Percentiles rank a stretch among this genome's conserved stretches.
phyloP scores from a whole-genome alignment of 129 eudicot genomes.

The Glebionis coronaria region DNA sequence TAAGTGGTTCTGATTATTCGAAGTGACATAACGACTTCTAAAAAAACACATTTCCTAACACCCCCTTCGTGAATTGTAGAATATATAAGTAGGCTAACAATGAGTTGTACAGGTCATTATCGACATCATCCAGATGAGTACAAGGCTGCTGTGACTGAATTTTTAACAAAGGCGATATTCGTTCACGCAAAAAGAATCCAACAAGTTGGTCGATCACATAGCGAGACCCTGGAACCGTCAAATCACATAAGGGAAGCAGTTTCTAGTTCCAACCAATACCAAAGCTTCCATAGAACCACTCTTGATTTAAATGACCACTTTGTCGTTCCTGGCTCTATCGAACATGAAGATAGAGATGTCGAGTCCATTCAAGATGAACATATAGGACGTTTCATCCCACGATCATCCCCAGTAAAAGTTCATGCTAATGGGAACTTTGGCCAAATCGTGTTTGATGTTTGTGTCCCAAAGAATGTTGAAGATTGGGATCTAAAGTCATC shows the following conservation, averaged over 20 bases:
- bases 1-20: neutral
- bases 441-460: conserved; percentile 70
- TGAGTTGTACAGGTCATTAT: conserved; percentile 50
- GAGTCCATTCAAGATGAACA: conserved; percentile 69
- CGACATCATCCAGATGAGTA: conserved; percentile 64
- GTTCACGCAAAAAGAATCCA: conserved; percentile 48
- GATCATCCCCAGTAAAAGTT: conserved; percentile 58
- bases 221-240: conserved; percentile 44
- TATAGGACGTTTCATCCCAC: conserved; percentile 50
- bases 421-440: conserved; percentile 75
- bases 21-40: neutral
- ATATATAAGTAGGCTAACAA: neutral
- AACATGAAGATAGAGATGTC: conserved; percentile 65
- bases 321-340: conserved; percentile 50
- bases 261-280: conserved; percentile 52
- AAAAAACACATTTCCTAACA: neutral
- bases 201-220: conserved; percentile 39
- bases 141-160: conserved; percentile 66
- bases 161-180: conserved; percentile 54
- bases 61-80: too few relatives aligned
- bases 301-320: conserved; percentile 59
- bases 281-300: conserved; percentile 50
- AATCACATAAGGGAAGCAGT: conserved; percentile 59
- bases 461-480: conserved; percentile 81
- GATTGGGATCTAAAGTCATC: conserved; percentile 74